Evolutionary conservation across 1,284 basidiomycete species (phyloP).

Genomic region (Trichosporon asahii): DNA sequence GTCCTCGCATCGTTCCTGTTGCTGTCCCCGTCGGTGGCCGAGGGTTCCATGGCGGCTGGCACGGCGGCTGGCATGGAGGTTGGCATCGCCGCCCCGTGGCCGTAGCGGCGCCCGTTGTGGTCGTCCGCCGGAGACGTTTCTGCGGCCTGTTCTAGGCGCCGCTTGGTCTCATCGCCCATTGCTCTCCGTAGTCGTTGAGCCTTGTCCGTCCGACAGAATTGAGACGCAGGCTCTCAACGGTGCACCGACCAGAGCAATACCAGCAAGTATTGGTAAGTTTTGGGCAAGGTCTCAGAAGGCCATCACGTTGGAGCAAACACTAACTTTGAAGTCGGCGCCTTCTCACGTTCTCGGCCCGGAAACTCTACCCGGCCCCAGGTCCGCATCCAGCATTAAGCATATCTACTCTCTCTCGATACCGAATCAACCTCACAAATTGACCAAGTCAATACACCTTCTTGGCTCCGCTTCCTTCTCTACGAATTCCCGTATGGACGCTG

Average conservation of each 20-base stretch:
- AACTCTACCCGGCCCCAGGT: background rate
- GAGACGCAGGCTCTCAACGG: background rate
- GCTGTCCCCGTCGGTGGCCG: background rate
- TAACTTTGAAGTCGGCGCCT: background rate
- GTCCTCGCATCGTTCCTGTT: background rate
- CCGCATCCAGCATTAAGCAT: background rate
- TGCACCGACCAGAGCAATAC: background rate
- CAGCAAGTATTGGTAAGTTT: background rate
- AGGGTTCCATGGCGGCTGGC: background rate
- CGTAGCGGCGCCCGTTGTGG: background rate
- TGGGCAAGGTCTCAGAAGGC: background rate
- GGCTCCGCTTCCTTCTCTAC: background rate
- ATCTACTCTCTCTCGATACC: no score
- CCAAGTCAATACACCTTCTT: background rate
- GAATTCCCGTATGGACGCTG: background rate
- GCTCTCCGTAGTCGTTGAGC: no score
- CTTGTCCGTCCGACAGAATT: no score
- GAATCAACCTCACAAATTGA: no score
- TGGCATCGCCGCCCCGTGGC: background rate
- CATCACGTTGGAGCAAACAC: background rate
- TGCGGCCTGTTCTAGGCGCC: constrained; percentile 16
- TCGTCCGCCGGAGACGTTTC: constrained; percentile 10
- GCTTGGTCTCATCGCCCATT: background rate
- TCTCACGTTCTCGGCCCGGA: background rate
- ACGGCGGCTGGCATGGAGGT: no score